Conservation (phyloP, 345 rosid species). For the Arabidopsis thaliana region DNA sequence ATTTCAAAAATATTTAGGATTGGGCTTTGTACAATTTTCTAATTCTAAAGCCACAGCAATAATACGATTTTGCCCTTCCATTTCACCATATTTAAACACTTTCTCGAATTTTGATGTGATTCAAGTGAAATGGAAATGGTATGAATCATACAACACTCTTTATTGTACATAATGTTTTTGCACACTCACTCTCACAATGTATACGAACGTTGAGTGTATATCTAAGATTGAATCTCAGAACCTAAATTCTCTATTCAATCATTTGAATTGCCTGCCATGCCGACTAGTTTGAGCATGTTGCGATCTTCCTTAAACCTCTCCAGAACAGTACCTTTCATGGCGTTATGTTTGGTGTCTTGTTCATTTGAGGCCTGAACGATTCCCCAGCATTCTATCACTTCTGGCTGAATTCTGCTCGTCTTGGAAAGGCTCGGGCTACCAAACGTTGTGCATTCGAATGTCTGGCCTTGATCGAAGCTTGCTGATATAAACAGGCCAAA, state of each 20-base stretch:
- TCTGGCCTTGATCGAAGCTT: constrained; percentile 78
- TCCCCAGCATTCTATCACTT: constrained; percentile 93
- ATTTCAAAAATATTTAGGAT: too few relatives aligned
- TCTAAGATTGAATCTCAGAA: not conserved
- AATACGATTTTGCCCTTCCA: constrained; percentile 23
- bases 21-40: constrained; percentile 25
- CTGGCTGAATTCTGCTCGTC: constrained; percentile 58
- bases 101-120: not conserved
- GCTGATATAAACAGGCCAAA: constrained; percentile 82
- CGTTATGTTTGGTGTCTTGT: constrained; percentile 53
- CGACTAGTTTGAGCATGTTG: constrained; percentile 88
- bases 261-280: constrained; percentile 80
- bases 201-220: not conserved
- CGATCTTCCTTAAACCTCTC: constrained; percentile 91
- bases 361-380: constrained; percentile 47
- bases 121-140: too few relatives aligned
- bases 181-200: not conserved
- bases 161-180: constrained; percentile 23
- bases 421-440: constrained; percentile 81
- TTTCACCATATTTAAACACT: not conserved
- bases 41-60: not conserved
- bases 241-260: constrained; percentile 45
- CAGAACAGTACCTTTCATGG: constrained; percentile 55
- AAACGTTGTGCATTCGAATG: constrained; percentile 74
- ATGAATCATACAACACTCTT: not conserved